Conservation (phyloP, 768 basidiomycete species). For the Boletellus emodensis region DNA sequence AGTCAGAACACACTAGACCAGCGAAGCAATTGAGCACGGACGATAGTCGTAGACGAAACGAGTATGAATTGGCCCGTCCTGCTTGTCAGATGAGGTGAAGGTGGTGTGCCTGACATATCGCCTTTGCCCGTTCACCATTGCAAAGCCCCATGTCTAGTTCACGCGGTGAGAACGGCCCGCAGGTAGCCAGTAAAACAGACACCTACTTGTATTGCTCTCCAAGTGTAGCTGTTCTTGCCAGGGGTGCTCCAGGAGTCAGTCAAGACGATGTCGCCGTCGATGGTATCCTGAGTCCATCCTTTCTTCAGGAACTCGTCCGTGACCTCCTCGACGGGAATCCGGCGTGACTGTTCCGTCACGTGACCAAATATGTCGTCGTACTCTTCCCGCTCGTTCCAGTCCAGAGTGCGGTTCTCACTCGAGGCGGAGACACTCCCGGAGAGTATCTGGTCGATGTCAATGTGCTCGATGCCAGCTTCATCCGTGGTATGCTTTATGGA, state of each 20-base stretch:
- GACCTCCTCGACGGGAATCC: conserved; percentile 46
- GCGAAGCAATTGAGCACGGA: conserved; percentile 32
- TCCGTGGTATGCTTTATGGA: conserved; percentile 62
- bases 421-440: conserved; percentile 60
- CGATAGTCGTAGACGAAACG: conserved; percentile 67
- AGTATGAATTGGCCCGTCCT: conserved; percentile 46
- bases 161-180: neutral
- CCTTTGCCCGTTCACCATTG: conserved; percentile 54
- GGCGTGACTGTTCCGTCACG: conserved; percentile 51
- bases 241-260: conserved; percentile 55
- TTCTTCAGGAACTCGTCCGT: conserved; percentile 39
- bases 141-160: conserved; percentile 57
- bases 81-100: conserved; percentile 57
- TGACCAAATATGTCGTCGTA: conserved; percentile 60
- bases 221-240: conserved; percentile 51
- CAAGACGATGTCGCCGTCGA: conserved; percentile 33
- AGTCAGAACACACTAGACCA: conserved; percentile 11
- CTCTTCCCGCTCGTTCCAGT: conserved; percentile 50
- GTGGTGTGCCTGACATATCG: conserved; percentile 57
- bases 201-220: conserved; percentile 61
- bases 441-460: conserved; percentile 63
- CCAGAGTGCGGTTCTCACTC: conserved; percentile 53
- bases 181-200: conserved; percentile 5
- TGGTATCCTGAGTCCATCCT: conserved; percentile 42
- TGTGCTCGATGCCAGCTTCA: conserved; percentile 54